Base-by-base conservation (phyloP, 495 filamentous ascomycete genomes). In the Evernia prunastri region DNA sequence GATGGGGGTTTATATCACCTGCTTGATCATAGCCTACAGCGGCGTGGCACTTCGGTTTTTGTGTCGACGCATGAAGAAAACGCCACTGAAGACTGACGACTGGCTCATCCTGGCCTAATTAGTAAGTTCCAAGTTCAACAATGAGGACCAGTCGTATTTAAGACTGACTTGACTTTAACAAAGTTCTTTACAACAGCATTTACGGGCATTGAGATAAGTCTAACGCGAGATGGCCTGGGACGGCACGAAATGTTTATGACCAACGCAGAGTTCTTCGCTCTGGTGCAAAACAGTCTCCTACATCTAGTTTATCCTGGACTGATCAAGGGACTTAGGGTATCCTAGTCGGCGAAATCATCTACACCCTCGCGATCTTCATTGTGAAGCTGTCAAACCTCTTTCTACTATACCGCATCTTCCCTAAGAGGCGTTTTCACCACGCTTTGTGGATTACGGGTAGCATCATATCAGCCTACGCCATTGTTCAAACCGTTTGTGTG, bases 211-310 rank as follows among this genome's bases (percentile, higher is more conserved):
- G 35, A 35, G 12, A 6, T 57, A 20, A n/a, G 12, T 4, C 54
- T 57, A 27, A 57, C 54, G 23, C 54, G n/a, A 15, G 54, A 57
- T 57, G 54, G 54, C 54, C 54, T 57, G 15, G 54, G 54, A 57
- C 20, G 29, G 54, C 54, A 57, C 36, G 29, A 3, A 25, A 33
- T 2, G 9, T 57, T 57, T n/a, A 57, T 36, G 0, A 18, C 31
- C 1, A 33, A 57, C n/a, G 29, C 54, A 17, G 35, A 57, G 36
- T 0, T 36, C 18, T 35, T 35, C 56, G 56, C 56, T 37, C 31
- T 58, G 56, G 56, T 58, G 18, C 42, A 42, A 15, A 42, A 15
- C 12, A 3, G 12, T 42, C 12, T 42, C 39, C 12, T 42, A 15
- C 12, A 42, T 8, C 31, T 35, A n/a, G 18, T 57, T 4, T 18